Evolutionary conservation across 345 rosid species (phyloP).

Genomic region (Hirschfeldia incana): DNA sequence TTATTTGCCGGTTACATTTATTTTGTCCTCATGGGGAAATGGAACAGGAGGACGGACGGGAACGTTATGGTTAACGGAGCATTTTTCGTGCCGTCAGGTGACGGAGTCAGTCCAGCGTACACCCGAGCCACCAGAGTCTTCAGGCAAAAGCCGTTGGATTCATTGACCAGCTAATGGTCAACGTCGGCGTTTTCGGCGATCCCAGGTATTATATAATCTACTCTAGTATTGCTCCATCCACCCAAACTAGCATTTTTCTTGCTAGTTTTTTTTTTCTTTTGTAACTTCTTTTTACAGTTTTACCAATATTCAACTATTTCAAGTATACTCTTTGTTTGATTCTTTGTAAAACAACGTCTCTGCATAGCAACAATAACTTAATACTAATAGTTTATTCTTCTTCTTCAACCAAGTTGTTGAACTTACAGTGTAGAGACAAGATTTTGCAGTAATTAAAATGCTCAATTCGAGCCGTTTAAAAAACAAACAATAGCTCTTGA

Average conservation of each 20-base stretch:
- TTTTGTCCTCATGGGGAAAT: conserved; percentile 40
- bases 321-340: too few relatives aligned
- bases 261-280: too few relatives aligned
- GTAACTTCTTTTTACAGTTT: too few relatives aligned
- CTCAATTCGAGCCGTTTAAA: too few relatives aligned
- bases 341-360: not conserved
- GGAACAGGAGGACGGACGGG: conserved; percentile 99
- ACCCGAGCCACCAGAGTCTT: conserved; percentile 68
- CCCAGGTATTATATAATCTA: conserved; percentile 53
- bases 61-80: conserved; percentile 92
- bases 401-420: too few relatives aligned
- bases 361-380: too few relatives aligned
- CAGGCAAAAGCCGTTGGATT: conserved; percentile 68
- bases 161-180: conserved; percentile 65
- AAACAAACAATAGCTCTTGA: too few relatives aligned
- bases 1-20: conserved; percentile 15
- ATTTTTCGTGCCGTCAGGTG: conserved; percentile 91
- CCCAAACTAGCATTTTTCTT: not conserved
- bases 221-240: not conserved
- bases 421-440: too few relatives aligned
- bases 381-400: too few relatives aligned
- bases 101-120: conserved; percentile 56
- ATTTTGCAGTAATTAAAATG: too few relatives aligned
- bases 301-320: not conserved
- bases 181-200: conserved; percentile 78